Evolutionary conservation across 331 rosid genomes (phyloP), one percentile per base, ranked within the genome.

Genomic region (Quercus tomentella): DNA sequence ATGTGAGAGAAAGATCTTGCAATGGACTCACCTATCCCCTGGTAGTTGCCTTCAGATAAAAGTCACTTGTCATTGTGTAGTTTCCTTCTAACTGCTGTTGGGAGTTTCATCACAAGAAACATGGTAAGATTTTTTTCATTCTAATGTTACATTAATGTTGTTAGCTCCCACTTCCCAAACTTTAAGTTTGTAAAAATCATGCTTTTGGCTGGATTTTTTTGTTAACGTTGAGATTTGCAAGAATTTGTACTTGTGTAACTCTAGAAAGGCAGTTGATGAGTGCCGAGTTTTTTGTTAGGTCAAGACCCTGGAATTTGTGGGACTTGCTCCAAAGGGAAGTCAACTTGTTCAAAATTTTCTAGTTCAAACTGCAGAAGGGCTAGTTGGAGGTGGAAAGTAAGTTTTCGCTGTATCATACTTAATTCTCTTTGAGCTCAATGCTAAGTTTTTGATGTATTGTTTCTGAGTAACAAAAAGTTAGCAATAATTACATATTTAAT

Each of bases 371-470:
- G 96, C 97, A 30, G 97, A 92, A 78, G 97, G 96, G 35, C 89
- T 94, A 21, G 94, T 90, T 72, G 97, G 80, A 71, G 98, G 98
- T 56, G 98, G 97, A 94, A 94, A 89, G 97, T 92, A 86, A 92
- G 98, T 92, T 3, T 65, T 73, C 14, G 41, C 77, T 73, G 67
- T 60, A 26, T 57, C 52, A 4, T 55, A 18, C 30, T 25, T 58
- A 18, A 6, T 35, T 56, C 8, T 45, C 23, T 66, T 77, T 28
- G 5, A 2, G 21, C 70, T 63, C 12, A 18, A 1, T 22, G 26
- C 65, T 22, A 58, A 58, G 10, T 21, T 26, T 58, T 58, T 58
- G 28, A 22, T 22, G 1, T 58, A 22, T 58, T 20, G 23, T 58
- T 22, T 4, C 65, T 21, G 28, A 58, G 28, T 12, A 58, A 58